Base-by-base conservation (phyloP, 2,329 filamentous ascomycete species). In the Nothopassalora personata region DNA sequence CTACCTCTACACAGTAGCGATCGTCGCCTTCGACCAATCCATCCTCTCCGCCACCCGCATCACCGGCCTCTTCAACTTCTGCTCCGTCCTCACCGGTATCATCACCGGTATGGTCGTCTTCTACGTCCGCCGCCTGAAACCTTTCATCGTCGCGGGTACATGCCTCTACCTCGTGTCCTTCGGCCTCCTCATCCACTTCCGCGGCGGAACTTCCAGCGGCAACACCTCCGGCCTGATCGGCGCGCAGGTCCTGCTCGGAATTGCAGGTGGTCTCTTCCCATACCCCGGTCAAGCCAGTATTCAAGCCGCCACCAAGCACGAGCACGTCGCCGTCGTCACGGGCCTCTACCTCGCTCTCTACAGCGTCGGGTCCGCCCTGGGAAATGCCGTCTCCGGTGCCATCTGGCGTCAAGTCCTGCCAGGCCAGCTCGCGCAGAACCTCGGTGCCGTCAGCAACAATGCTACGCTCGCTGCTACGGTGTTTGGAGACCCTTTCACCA, bases 81-180 rank as follows among this genome's bases (percentile, higher is more conserved):
- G 73, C 53, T 85, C 82, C 23, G 83, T 86, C 59, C 76, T 87
- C 55, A 77, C 80, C 1, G 85, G 85, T 30, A 76, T 80, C 48
- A 66, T 83, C 49, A 75, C 85, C 15, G 84, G 85, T 5, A 67
- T 84, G 11, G 70, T 87, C 33, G 80, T 87, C 43, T 80, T 77
- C 74, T 78, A 77, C 56, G 76, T 85, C 27, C 80, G 83, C 55
- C 82, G 81, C 27, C 79, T 87, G 67, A 88, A 88, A 68, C 70
- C 77, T n/a, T 85, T 88, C 70, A 86, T 87, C 67, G 71, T 87
- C 43, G 73, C 74, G 30, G 86, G 85, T 34, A 86, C 83, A 1
- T 72, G 75, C 8, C 75, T 87, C 1, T 87, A 85, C 74, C 76
- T 85, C 66, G 82, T 85, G n/a, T 84, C 85, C 0, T 87, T 86